Conservation (phyloP, 2,329 filamentous ascomycete species). For the Fusarium tjaetaba region DNA sequence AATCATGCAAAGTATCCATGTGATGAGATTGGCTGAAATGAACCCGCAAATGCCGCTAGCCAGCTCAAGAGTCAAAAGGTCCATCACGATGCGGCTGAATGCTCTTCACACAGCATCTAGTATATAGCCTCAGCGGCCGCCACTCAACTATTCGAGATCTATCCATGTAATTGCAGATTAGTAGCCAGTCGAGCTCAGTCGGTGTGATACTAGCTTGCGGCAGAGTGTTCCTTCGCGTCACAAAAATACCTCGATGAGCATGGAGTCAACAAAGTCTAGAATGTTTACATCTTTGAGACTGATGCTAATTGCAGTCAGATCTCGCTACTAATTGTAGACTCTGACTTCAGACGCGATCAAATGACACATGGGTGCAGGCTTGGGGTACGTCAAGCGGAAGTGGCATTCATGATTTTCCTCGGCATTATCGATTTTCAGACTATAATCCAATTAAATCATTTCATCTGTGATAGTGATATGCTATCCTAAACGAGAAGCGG, state of each 20-base stretch:
- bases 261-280: not conserved
- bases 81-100: not conserved
- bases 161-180: not conserved
- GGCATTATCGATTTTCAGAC: not conserved
- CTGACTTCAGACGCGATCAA: not conserved
- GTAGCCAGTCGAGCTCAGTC: not conserved
- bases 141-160: accelerated
- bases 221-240: not conserved
- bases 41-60: not conserved
- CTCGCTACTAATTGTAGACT: accelerated
- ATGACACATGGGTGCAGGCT: not conserved
- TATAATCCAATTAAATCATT: not conserved
- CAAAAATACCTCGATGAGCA: not conserved
- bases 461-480: not conserved
- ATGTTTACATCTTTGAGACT: not conserved
- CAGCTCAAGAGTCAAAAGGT: not conserved
- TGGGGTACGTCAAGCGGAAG: not conserved
- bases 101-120: not conserved
- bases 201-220: not conserved
- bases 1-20: not conserved
- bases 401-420: not conserved
- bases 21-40: not conserved
- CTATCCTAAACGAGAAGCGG: accelerated
- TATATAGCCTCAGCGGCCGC: not conserved
- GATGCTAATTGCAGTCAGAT: too few species aligned